These are phyloP conservation scores for Cinchona pubescens DNA, from an alignment of 257 asterid species.

Conservation along the genomic window DNA sequence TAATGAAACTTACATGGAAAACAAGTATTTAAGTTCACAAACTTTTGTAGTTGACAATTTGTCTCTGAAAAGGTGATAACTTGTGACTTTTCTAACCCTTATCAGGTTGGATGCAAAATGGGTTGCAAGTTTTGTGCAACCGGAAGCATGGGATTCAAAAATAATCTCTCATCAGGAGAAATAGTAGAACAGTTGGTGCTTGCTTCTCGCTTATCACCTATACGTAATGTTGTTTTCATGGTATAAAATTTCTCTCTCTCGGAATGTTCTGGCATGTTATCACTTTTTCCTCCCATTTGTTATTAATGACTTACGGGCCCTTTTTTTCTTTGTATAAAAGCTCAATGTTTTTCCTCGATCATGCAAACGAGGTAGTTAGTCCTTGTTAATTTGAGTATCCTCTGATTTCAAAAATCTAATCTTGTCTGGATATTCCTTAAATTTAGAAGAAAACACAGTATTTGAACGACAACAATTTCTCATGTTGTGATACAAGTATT, in stretches of 20 bases:
- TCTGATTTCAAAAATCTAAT: background rate
- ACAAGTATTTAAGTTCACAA: background rate
- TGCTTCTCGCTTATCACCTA: slow-evolving; percentile 76
- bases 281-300: slow-evolving; percentile 4
- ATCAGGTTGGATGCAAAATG: slow-evolving; percentile 98
- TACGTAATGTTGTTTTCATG: slow-evolving; percentile 94
- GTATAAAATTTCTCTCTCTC: slow-evolving; percentile 35
- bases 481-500: background rate
- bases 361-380: background rate
- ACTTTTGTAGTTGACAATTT: background rate
- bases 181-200: slow-evolving; percentile 89
- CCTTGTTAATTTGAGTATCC: background rate
- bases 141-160: slow-evolving; percentile 97
- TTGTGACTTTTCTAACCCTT: slow-evolving; percentile 4
- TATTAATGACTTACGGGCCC: background rate
- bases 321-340: background rate
- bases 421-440: background rate
- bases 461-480: background rate
- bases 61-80: background rate
- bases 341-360: background rate
- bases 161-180: slow-evolving; percentile 83
- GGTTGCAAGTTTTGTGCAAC: slow-evolving; percentile 97
- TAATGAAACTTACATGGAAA: no score
- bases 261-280: background rate
- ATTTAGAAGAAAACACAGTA: background rate